Percentiles rank a stretch among this genome's conserved stretches.
These are phyloP conservation scores for Fusarium robinianum DNA, from an alignment of 2,329 filamentous ascomycete genomes.

Conservation along the genomic window DNA sequence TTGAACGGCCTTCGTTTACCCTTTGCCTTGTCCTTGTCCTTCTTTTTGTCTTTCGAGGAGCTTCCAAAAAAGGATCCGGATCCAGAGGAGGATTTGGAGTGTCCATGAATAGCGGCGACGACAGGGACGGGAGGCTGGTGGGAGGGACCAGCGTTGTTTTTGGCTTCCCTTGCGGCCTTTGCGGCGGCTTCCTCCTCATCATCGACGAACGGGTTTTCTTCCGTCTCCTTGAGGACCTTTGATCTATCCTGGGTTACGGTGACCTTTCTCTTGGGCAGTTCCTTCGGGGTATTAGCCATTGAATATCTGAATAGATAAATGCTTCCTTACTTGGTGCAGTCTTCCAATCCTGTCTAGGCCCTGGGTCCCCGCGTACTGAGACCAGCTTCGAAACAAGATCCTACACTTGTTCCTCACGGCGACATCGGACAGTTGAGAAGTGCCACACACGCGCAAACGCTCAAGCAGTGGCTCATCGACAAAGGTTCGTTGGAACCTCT, in stretches of 20 bases:
- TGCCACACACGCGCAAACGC: slow-evolving; percentile 83
- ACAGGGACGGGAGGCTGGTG: slow-evolving; percentile 19
- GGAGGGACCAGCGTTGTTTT: slow-evolving; percentile 29
- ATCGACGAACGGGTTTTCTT: slow-evolving; percentile 70
- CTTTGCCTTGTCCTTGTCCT: slow-evolving; percentile 59
- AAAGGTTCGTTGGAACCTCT: slow-evolving; percentile 83
- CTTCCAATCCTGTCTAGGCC: slow-evolving; percentile 80
- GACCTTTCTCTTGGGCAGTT: slow-evolving; percentile 70
- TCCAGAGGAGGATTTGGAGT: slow-evolving; percentile 47
- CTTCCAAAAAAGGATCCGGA: slow-evolving; percentile 47
- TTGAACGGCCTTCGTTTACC: slow-evolving; percentile 73
- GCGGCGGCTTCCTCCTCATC: slow-evolving; percentile 61
- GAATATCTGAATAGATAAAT: neutral
- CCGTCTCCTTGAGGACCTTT: slow-evolving; percentile 81
- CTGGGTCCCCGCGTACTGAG: slow-evolving; percentile 78
- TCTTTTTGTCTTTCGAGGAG: slow-evolving; percentile 57
- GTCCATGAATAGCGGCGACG: slow-evolving; percentile 21
- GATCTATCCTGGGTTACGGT: slow-evolving; percentile 77
- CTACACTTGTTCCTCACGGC: slow-evolving; percentile 89
- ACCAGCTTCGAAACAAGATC: slow-evolving; percentile 85
- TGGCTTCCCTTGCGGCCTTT: slow-evolving; percentile 38
- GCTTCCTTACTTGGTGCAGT: slow-evolving; percentile 66
- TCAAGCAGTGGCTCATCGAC: slow-evolving; percentile 91
- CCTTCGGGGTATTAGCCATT: slow-evolving; percentile 44
- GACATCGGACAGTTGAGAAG: slow-evolving; percentile 80